Evolutionary conservation across 805 yeast species (phyloP), one percentile per base, ranked within the genome.

Genomic region (Metschnikowia anglica): DNA sequence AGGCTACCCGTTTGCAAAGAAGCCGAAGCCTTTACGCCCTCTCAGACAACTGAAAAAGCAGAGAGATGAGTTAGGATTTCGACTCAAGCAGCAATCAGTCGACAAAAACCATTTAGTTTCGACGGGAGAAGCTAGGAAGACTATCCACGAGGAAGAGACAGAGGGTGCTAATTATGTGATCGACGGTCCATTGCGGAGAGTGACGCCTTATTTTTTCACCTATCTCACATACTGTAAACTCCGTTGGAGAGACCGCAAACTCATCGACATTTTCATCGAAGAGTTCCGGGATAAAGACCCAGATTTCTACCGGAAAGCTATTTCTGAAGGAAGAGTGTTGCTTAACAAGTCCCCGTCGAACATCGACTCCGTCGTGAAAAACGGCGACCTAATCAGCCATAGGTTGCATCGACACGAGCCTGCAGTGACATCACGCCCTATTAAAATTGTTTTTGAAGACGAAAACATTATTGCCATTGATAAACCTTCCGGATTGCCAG

Each of bases 401-500:
- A 68, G 82, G 39, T 72, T 83, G 37, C 97, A 89, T 59, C 76
- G 93, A 37, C 97, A 91, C 58, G 99, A 93, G 58, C 97, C 97
- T 2, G 79, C 95, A 0, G 90, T 90, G 2, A 67, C 76, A 6
- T 63, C 84, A 41, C 56, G 70, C 33, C 75, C 77, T 0, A 81
- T 88, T 37, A 73, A 76, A 41, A 78, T 87, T 18, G 85, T 90
- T 0, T 74, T 73, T 58, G 87, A 89, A 55, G 83, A 88, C 59
- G 88, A 83, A 6, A 77, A 85, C 37, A 60, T 88, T 17, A 71
- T 93, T 4, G 95, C 86, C 3, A 83, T 93, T 17, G 96, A 91
- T 61, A 93, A 93, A 52, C 99, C 99, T 0, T 77, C 93, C 3
- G 97, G 99, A 0, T 75, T 93, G 2, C 97, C 99, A 0, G 96